phyloP scores from a whole-genome alignment of 768 basidiomycete species.

The Mycena vulgaris region DNA sequence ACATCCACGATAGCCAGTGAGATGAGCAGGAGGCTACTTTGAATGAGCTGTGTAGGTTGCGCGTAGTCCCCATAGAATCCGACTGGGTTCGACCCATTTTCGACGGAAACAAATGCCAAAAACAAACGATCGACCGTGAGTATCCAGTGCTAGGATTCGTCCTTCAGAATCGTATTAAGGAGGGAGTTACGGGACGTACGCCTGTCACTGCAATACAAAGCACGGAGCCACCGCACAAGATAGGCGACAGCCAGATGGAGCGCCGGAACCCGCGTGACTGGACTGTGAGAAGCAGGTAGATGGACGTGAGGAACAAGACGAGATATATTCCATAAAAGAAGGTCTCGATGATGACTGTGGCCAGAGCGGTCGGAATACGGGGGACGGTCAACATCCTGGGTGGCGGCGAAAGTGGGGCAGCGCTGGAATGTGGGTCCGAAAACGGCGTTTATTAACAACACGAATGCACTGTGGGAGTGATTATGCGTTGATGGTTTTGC shows the following conservation, averaged over 20 bases:
- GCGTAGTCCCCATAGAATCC: slow-evolving; percentile 21
- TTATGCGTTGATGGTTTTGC: not conserved
- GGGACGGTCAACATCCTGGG: slow-evolving; percentile 35
- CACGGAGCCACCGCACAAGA: slow-evolving; percentile 14
- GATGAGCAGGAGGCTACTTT: slow-evolving; percentile 10
- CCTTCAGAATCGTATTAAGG: too few relatives aligned
- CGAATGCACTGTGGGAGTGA: not conserved
- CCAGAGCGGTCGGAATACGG: slow-evolving; percentile 22
- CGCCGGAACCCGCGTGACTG: slow-evolving; percentile 18
- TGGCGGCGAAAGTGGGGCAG: not conserved
- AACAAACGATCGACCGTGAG: slow-evolving; percentile 12
- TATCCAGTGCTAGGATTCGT: slow-evolving; percentile 19
- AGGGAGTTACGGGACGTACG: slow-evolving; percentile 1
- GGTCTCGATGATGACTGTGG: slow-evolving; percentile 28
- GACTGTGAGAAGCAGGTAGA: slow-evolving; percentile 23
- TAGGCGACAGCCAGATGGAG: slow-evolving; percentile 25
- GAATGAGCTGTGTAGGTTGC: slow-evolving; percentile 1
- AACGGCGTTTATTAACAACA: slow-evolving; percentile 2
- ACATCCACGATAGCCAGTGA: slow-evolving; percentile 18
- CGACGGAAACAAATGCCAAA: slow-evolving; percentile 6
- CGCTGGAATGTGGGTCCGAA: not conserved
- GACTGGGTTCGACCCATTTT: not conserved
- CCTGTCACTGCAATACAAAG: slow-evolving; percentile 24
- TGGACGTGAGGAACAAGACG: slow-evolving; percentile 14
- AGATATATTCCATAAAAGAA: slow-evolving; percentile 32